Conservation (phyloP, 2,329 filamentous ascomycete species). For the Pseudocercospora vitis region DNA sequence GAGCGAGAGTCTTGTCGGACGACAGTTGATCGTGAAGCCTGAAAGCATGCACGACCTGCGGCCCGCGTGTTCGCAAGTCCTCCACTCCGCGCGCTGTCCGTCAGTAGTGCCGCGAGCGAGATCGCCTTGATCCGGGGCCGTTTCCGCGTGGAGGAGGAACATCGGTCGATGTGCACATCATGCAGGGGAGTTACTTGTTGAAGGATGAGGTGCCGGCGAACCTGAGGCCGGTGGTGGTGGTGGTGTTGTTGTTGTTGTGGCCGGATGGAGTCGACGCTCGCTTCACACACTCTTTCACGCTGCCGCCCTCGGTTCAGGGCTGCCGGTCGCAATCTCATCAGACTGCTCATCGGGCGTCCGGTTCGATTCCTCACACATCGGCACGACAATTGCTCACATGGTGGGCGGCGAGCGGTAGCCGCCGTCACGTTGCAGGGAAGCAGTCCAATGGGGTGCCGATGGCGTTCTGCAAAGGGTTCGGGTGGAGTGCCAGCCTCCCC, state of each 20-base stretch:
- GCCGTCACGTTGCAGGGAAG: neutral
- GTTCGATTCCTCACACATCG: neutral
- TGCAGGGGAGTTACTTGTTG: slow-evolving; percentile 2
- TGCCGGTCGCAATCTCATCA: too few species aligned
- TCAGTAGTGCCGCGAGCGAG: neutral
- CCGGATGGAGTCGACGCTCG: too few species aligned
- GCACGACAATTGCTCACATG: slow-evolving; percentile 1
- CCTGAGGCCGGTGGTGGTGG: too few species aligned
- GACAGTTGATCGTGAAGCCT: neutral
- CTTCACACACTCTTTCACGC: too few species aligned
- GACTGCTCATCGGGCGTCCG: slow-evolving; percentile 1
- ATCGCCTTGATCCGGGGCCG: slow-evolving; percentile 11
- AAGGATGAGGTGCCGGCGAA: neutral
- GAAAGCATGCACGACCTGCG: neutral
- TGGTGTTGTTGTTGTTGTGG: too few species aligned
- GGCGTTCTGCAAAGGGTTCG: slow-evolving; percentile 7
- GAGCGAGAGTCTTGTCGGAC: neutral
- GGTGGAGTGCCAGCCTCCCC: slow-evolving; percentile 2
- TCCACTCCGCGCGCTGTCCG: neutral
- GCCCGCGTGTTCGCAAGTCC: slow-evolving; percentile 3
- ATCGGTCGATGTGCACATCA: slow-evolving; percentile 15
- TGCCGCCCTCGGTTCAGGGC: too few species aligned
- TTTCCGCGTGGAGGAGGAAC: slow-evolving; percentile 13
- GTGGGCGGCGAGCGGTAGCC: neutral
- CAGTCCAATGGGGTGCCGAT: slow-evolving; percentile 10